Evolutionary conservation across 345 rosid species (phyloP).

Genomic region (Kernera saxatilis): DNA sequence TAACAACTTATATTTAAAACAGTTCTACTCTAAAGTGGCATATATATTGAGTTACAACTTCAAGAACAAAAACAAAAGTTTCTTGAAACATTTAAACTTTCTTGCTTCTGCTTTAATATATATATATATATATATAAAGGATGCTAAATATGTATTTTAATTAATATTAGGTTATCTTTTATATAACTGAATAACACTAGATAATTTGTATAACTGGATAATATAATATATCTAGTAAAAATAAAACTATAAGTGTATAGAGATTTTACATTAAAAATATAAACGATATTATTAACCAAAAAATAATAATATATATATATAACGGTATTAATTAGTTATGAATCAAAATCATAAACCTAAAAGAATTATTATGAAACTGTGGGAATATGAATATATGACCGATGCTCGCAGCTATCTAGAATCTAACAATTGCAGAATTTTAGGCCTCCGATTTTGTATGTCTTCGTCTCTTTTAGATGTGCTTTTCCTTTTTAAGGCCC

Average conservation of each 20-base stretch:
- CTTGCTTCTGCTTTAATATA: no score
- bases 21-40: no score
- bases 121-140: no score
- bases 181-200: neutral
- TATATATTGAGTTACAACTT: no score
- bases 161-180: neutral
- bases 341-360: neutral
- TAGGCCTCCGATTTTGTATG: conserved; percentile 27
- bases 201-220: neutral
- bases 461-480: conserved; percentile 15
- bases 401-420: conserved; percentile 17
- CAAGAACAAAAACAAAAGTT: no score
- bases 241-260: neutral
- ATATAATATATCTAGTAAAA: neutral
- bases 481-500: conserved; percentile 22
- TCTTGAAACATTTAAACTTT: no score
- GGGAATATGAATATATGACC: neutral
- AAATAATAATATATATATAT: no score
- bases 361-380: neutral
- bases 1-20: no score
- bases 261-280: neutral
- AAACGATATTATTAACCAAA: neutral
- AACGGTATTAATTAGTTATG: no score
- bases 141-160: neutral
- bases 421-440: conserved; percentile 23